Evolutionary conservation across 371 early-diverging fungal genomes (phyloP), one percentile per base, ranked within the genome.

Genomic region (Syncephalastrum contaminatum): DNA sequence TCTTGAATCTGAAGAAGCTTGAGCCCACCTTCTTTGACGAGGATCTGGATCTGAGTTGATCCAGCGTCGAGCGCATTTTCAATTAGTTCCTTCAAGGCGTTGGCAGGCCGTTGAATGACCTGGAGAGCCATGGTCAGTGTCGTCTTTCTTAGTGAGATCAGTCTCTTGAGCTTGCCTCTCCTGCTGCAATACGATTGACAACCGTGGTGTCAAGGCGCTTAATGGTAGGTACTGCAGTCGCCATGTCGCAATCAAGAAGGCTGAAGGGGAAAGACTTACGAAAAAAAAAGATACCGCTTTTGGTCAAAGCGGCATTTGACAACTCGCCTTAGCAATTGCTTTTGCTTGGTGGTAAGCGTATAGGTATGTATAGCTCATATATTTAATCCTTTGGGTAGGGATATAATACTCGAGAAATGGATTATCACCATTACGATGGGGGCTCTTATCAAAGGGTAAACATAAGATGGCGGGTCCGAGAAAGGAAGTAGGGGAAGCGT

Each of bases 61-160:
- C 89, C 89, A 18, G 99, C 99, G 71, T 99, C 99, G 13, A 99
- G 74, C 2, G 92, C 86, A 71, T 99, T 99, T 63, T 99, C 99
- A 15, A 99, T 72, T 21, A 99, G 73, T 71, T 99, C 99, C 67
- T 99, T 99, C 36, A 99, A 66, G 8, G 97, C 95, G 67, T 95
- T 95, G 0, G 92, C 85, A 18, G 99, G 96, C 18, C 96, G 77
- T 57, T 93, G 93, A 57, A 98, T 96, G 45, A 97, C 89, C 91
- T 94, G 52, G 2, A 5, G 10, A 30, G 10, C 12, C 5, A n/a
- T 20, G 19, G 18, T 18, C 19, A 21, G 39, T 36, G 19, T 36
- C 13, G 7, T 0, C 14, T 7, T 30, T 19, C 0, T 19, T 18
- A 4, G 49, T 48, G 30, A 1, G 43, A 30, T 18, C 49, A 1